Evolutionary conservation across 2,329 filamentous ascomycete species (phyloP), one percentile per base, ranked within the genome.

Genomic region (Nigrospora sphaerica): DNA sequence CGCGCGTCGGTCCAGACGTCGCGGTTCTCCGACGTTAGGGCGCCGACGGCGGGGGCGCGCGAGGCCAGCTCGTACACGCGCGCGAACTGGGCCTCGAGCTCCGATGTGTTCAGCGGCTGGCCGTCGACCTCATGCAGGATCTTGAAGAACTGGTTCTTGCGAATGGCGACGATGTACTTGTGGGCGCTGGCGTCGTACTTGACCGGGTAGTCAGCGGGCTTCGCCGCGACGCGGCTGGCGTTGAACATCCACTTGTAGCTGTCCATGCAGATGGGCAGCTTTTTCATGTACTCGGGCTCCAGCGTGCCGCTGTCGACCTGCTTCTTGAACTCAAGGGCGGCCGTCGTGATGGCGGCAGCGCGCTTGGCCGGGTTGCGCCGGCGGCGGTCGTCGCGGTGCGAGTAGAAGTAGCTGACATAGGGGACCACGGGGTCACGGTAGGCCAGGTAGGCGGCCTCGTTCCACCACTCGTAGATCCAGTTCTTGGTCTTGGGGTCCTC

Each of bases 231-330:
- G 57, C 93, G 85, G 67, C 81, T 87, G 68, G 81, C 83, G 70
- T 98, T 97, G 80, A 98, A 98, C 93, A 98, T 98, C 80, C 85
- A 97, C 72, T 95, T 77, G 75, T 96, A 97, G 63, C 88, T 93
- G 75, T 90, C 90, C 93, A 98, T 98, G 68, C 91, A 93, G 62
- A 97, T 92, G 49, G 93, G 93, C 49, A 95, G 78, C 71, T 90
- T 91, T 75, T 95, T 95, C 90, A 98, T 95, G 72, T 96, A 97
- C 70, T 98, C 93, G 19, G 93, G 93, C 74, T 98, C 93, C 44
- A 98, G 75, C 9, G 81, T 83, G 54, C 85, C 83, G 38, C 68
- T 66, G 62, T 96, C 92, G 17, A 97, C 92, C 71, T 90, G 82
- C 68, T 85, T 86, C 80, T 96, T 95, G 77, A 98, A 98, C 63